Percentiles rank a stretch among this genome's conserved stretches.
These are phyloP conservation scores for Ceratobasidium sp. DNA, from an alignment of 1,284 basidiomycete genomes.

Conservation along the genomic window DNA sequence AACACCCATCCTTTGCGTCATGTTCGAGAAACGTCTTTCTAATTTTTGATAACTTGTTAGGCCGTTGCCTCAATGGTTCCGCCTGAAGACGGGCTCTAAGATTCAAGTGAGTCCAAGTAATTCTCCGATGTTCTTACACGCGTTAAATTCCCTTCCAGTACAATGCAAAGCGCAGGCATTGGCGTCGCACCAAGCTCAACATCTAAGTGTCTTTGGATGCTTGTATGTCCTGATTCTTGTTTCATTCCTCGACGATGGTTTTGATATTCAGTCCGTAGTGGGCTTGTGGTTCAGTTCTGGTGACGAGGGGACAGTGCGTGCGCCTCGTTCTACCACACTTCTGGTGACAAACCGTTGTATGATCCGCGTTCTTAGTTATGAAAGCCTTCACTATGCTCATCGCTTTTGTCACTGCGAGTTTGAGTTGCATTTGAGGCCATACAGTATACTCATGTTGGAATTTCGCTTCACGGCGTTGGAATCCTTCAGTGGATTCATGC, in stretches of 20 bases:
- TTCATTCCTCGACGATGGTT: background rate
- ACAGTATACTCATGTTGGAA: too few species aligned
- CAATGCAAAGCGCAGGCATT: slow-evolving; percentile 93
- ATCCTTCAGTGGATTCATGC: too few species aligned
- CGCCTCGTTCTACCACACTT: slow-evolving; percentile 5
- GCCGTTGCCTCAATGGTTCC: slow-evolving; percentile 98
- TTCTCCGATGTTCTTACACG: background rate
- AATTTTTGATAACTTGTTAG: slow-evolving; percentile 52
- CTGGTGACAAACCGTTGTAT: background rate
- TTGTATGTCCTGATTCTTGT: background rate
- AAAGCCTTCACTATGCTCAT: slow-evolving; percentile 21
- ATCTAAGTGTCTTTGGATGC: slow-evolving; percentile 60
- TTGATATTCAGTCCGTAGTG: background rate
- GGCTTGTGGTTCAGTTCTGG: slow-evolving; percentile 1
- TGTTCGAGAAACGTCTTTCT: background rate
- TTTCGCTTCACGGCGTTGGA: too few species aligned
- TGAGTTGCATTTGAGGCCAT: background rate
- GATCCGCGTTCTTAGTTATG: slow-evolving; percentile 9
- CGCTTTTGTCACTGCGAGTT: background rate
- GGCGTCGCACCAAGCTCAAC: slow-evolving; percentile 94
- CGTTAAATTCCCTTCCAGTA: slow-evolving; percentile 55
- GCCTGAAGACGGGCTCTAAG: slow-evolving; percentile 94
- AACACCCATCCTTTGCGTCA: background rate
- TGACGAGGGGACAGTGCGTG: slow-evolving; percentile 22
- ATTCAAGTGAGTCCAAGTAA: slow-evolving; percentile 72